Base-by-base conservation (phyloP, 257 asterid genomes). In the Misopates orontium region DNA sequence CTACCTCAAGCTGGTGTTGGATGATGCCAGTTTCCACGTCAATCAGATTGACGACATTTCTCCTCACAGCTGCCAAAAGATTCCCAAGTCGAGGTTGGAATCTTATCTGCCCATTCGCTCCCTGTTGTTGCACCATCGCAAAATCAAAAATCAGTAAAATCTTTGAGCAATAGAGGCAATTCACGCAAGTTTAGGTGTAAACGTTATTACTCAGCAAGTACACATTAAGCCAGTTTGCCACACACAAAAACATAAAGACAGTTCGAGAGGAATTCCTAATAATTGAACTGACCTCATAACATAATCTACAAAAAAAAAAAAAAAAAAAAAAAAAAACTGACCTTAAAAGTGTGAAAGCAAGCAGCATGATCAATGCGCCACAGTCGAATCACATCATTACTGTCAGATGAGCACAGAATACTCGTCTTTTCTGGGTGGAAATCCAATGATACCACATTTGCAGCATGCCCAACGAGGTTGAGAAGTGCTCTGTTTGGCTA, bases 381-480 rank as follows among this genome's bases (percentile, higher is more conserved):
- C 59, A 76, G 18, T 63, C 72, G 69, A 56, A 85, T 70, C 68
- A 74, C 80, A 7, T 79, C 71, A 22, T 64, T 70, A 21, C 68
- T 51, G 45, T 80, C 89, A 42, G 80, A 80, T 32, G 84, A 80
- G 66, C 78, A 73, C 50, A 84, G 21, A 47, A 82, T 72, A 70
- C 67, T 71, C 42, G 39, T 1, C 28, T 69, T 73, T 44, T 23
- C 73, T 3, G 85, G 84, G 67, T 80, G 83, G 73, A 85, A 80
- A 71, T 80, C 85, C 53, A 73, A 17, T 23, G 91, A 80, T 64
- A 39, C 62, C 44, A 82, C 84, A 28, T 67, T 81, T 10, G 71
- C 83, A 64, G 59, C 66, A 62, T 80, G 86, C 65, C 86, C 86
- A 64, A 39, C 56, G 62, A 82, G 83, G 67, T 50, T 60, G 60